These are phyloP conservation scores for Geotrichum bryndzae DNA, from an alignment of 1,139 yeast genomes.

Conservation along the genomic window DNA sequence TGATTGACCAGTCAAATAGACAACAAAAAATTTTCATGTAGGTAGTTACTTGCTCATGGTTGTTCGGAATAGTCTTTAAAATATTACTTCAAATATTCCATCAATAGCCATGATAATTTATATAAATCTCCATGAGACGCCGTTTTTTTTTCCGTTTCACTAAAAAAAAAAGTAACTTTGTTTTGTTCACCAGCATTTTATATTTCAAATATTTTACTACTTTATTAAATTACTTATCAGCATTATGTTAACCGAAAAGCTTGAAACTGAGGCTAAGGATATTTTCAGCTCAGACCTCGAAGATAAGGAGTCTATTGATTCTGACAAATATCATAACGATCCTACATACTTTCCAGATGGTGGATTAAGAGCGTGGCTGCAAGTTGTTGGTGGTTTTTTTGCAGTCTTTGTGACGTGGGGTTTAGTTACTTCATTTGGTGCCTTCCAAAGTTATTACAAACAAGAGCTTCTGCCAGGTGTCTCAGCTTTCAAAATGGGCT, in stretches of 20 bases:
- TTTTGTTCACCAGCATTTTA: not conserved
- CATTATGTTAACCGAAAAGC: not conserved
- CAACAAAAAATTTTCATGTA: not conserved
- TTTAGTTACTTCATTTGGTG: constrained; percentile 54
- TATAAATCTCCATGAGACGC: not conserved
- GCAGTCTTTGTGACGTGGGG: constrained; percentile 54
- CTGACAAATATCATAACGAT: constrained; percentile 8
- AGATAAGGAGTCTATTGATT: not conserved
- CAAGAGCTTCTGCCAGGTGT: constrained; percentile 41
- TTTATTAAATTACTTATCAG: not conserved
- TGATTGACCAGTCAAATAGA: not conserved
- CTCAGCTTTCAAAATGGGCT: constrained; percentile 31
- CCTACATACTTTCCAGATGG: constrained; percentile 28
- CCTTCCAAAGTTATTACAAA: constrained; percentile 53
- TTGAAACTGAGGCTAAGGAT: not conserved
- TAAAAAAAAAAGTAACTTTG: not conserved
- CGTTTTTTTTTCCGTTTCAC: not conserved
- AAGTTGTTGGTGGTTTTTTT: constrained; percentile 38
- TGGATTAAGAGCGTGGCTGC: constrained; percentile 32
- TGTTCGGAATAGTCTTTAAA: not conserved
- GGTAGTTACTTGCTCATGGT: not conserved
- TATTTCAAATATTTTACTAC: not conserved
- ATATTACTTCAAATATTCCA: not conserved
- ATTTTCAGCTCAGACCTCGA: not conserved
- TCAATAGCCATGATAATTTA: not conserved